Conservation (phyloP, 148 eudicot species). For the Mesembryanthemum crystallinum region DNA sequence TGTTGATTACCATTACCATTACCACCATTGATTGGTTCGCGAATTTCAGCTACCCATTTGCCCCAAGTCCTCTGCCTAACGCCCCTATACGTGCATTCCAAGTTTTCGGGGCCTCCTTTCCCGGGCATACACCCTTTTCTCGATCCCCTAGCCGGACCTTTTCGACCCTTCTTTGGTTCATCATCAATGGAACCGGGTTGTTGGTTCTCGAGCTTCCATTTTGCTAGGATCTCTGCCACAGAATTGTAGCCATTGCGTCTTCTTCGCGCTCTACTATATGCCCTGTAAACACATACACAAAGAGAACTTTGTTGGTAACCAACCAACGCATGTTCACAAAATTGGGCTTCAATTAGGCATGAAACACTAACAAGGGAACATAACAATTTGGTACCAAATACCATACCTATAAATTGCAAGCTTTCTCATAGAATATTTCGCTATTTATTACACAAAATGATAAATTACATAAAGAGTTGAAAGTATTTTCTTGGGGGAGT, state of each 20-base stretch:
- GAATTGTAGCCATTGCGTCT: conserved; percentile 30
- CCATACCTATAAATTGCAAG: too few relatives aligned
- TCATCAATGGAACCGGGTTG: neutral
- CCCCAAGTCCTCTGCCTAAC: conserved; percentile 58
- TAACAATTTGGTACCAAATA: too few relatives aligned
- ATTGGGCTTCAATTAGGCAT: neutral
- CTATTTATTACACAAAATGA: too few relatives aligned
- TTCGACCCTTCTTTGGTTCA: conserved; percentile 21
- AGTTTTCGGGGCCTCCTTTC: conserved; percentile 57
- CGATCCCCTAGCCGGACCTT: conserved; percentile 43
- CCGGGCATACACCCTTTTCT: conserved; percentile 54
- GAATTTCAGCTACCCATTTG: conserved; percentile 60
- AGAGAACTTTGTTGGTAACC: neutral
- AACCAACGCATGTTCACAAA: too few relatives aligned
- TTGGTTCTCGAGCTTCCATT: conserved; percentile 41
- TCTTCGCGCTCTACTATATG: conserved; percentile 25
- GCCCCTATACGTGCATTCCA: conserved; percentile 39
- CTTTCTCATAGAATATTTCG: too few relatives aligned
- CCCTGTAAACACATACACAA: conserved; percentile 14
- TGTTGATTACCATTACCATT: conserved; percentile 1
- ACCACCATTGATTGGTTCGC: conserved; percentile 31
- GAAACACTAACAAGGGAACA: too few relatives aligned
- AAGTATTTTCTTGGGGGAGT: too few relatives aligned
- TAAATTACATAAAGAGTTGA: too few relatives aligned
- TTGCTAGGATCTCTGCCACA: conserved; percentile 32